Base-by-base conservation (phyloP, 1,139 yeast genomes). In the Candida pseudoviswanathii region DNA sequence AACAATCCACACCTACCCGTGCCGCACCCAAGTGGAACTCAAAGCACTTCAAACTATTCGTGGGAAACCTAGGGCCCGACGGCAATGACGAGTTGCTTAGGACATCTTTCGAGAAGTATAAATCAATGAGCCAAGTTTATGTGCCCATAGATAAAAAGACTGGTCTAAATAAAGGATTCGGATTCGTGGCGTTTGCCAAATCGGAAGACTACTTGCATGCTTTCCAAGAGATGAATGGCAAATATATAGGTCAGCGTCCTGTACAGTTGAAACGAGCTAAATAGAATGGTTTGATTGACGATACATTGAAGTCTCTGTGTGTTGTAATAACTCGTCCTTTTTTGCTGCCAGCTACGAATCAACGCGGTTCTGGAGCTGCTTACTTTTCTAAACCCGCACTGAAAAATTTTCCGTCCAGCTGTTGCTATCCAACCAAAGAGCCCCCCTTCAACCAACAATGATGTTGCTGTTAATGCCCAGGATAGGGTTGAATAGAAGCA, bases 161-260 rank as follows among this genome's bases (percentile, higher is more conserved):
- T 0, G 71, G 68, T 6, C 72, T 72, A 52, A 75, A 77, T 51
- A 84, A 81, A 63, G 92, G 94, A 3, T 86, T 70, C 59, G 94
- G 91, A 3, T 86, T 86, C 63, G 86, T 86, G 22, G 81, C 89
- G 1, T 86, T 86, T 64, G 70, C 70, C 2, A 75, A 74, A 52
- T 68, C 90, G 0, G 81, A 82, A 30, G 92, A 82, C 58, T 87
- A 85, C 59, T 71, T 87, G 52, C 69, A 70, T 45, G 91, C 94
- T 3, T 87, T 85, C 66, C 84, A 82, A 60, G 89, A 85, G 58
- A 80, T 86, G 84, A 85, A 87, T 62, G 88, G 89, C 39, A 85
- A 86, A 62, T 86, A 85, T 57, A 77, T 88, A 43, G 96, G 95
- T 0, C 81, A 78, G 55, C 86, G 84, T 56, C 95, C 95, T 0